Base-by-base conservation (phyloP, 768 basidiomycete genomes). In the Pholiota microspora region DNA sequence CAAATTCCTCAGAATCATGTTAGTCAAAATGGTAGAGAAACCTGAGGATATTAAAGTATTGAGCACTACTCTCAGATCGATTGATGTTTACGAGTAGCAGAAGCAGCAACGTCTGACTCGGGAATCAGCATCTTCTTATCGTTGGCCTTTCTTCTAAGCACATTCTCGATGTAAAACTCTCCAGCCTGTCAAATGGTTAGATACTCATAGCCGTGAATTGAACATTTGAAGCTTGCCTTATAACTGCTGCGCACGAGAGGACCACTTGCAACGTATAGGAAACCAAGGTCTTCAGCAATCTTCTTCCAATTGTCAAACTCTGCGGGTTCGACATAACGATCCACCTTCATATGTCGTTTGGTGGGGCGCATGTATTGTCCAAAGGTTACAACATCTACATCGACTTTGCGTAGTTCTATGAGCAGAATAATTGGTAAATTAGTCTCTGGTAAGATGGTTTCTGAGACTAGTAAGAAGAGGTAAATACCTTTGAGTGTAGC, bases 321-420 rank as follows among this genome's bases (percentile, higher is more conserved):
- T 3, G 84, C 81, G 1, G 97, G 97, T 56, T 92, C 85, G 21
- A 98, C 94, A 63, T 99, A 99, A 27, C 93, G 89, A 61, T 93
- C 89, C 8, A 99, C 97, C 71, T 98, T 99, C 97, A 99, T 98
- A 71, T 99, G 97, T 25, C 87, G 83, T 71, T 98, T 98, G 7
- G 97, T 98, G 6, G 97, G 97, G 46, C 97, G 89, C 97, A 99
- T 98, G 71, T 99, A 99, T 73, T 99, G 97, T 2, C 97, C 97
- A 67, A 99, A 98, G 1, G 97, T 99, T 25, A 99, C 94, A 5
- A 99, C 96, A 65, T 98, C 96, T 42, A 98, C 95, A 60, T 93
- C 81, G 44, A 85, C 76, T 60, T 86, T 86, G 40, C 96, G 88
- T 6, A 98, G 80, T 59, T 96, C 97, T 98, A 40, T 2, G 15